A percentile compares a stretch with the other conserved stretches of the same genome.
Evolutionary conservation across 352 stramenopile species (phyloP).

Genomic region (Phytophthora pini): DNA sequence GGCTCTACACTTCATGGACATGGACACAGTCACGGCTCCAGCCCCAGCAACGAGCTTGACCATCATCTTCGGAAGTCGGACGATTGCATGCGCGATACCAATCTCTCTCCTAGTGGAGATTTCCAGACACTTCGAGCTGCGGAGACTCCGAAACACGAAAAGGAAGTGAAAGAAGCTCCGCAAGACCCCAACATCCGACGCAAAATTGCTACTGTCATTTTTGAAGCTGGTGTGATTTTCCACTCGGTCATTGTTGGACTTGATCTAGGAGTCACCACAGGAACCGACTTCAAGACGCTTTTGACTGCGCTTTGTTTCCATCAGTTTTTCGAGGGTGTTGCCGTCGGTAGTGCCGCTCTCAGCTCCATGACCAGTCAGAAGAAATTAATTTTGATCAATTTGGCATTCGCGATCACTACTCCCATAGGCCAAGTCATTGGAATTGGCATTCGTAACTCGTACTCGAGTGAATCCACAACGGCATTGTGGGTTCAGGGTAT

Average conservation of each 20-base stretch:
- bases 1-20: slow-evolving; percentile 34
- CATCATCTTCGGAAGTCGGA: slow-evolving; percentile 18
- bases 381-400: slow-evolving; percentile 51
- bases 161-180: neutral
- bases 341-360: slow-evolving; percentile 52
- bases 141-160: slow-evolving; percentile 2
- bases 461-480: slow-evolving; percentile 50
- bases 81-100: slow-evolving; percentile 1
- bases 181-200: slow-evolving; percentile 17
- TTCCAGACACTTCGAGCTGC: neutral
- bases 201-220: slow-evolving; percentile 58
- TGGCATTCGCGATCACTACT: slow-evolving; percentile 63
- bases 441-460: slow-evolving; percentile 56
- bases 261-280: slow-evolving; percentile 58
- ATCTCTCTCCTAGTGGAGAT: neutral
- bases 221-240: slow-evolving; percentile 68
- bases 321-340: slow-evolving; percentile 78
- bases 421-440: slow-evolving; percentile 60
- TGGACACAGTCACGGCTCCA: neutral
- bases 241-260: slow-evolving; percentile 77
- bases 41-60: neutral
- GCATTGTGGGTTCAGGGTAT: slow-evolving; percentile 65
- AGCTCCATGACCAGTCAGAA: slow-evolving; percentile 34
- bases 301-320: slow-evolving; percentile 69
- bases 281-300: slow-evolving; percentile 60